Percentiles rank a stretch among this genome's conserved stretches.
These are phyloP conservation scores for Cladobotryum mycophilum DNA, from an alignment of 2,329 filamentous ascomycete species.

Conservation along the genomic window DNA sequence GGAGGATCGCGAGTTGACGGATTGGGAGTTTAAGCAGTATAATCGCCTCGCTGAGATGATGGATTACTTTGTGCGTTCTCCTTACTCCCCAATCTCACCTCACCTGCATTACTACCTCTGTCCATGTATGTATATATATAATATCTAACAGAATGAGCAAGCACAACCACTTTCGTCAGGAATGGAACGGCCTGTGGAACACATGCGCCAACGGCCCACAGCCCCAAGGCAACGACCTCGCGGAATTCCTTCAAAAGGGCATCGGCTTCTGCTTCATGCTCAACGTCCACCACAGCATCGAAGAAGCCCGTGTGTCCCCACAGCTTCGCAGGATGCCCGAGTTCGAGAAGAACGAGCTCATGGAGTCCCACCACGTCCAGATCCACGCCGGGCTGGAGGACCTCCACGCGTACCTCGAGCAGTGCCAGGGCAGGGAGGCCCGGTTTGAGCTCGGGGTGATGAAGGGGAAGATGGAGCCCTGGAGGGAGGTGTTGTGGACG, in stretches of 20 bases:
- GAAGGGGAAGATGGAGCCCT: constrained; percentile 67
- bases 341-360: constrained; percentile 55
- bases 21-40: neutral
- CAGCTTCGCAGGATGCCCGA: constrained; percentile 70
- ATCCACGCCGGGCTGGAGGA: constrained; percentile 72
- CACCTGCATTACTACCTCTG: too few relatives aligned
- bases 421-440: constrained; percentile 56
- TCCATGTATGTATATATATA: neutral
- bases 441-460: constrained; percentile 53
- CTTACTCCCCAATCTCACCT: neutral
- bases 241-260: constrained; percentile 61
- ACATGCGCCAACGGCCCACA: constrained; percentile 56
- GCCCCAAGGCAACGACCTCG: constrained; percentile 57
- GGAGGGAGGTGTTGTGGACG: constrained; percentile 71
- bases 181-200: constrained; percentile 65
- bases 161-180: constrained; percentile 70
- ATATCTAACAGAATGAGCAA: neutral
- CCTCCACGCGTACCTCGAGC: constrained; percentile 58
- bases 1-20: too few relatives aligned
- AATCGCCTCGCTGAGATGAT: neutral
- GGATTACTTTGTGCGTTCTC: constrained; percentile 9
- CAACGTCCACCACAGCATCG: constrained; percentile 73
- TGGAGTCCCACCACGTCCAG: constrained; percentile 67
- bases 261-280: constrained; percentile 66
- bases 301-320: constrained; percentile 78